These are phyloP conservation scores for Pseudomonodictys pantanalensis DNA, from an alignment of 495 filamentous ascomycete genomes.

Conservation along the genomic window DNA sequence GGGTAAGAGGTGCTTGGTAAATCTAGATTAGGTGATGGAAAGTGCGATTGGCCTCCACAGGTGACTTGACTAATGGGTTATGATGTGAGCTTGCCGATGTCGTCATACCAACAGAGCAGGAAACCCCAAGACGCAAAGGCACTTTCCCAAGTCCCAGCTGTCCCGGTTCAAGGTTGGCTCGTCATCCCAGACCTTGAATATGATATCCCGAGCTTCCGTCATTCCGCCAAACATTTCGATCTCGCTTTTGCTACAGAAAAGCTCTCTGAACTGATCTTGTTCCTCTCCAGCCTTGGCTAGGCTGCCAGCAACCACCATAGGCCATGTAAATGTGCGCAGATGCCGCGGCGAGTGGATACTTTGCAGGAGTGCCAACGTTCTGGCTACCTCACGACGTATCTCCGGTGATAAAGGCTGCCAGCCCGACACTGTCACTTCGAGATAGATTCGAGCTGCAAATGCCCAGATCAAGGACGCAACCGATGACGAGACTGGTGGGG, in stretches of 20 bases:
- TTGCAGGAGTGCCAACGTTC: not conserved
- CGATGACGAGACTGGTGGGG: not conserved
- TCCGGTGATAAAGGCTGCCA: slow-evolving; percentile 1
- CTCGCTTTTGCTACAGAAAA: not conserved
- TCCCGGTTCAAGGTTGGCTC: not conserved
- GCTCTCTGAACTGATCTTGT: not conserved
- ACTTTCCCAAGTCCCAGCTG: slow-evolving; percentile 10
- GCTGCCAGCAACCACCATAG: slow-evolving; percentile 7
- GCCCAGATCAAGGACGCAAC: slow-evolving; percentile 9
- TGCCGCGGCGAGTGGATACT: not conserved
- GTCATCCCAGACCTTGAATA: slow-evolving; percentile 1
- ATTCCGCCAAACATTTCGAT: not conserved
- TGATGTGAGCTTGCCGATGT: not conserved
- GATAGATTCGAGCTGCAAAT: slow-evolving; percentile 7
- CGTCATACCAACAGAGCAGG: not conserved
- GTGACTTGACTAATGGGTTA: not conserved
- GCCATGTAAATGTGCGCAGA: slow-evolving; percentile 9
- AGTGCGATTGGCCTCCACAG: not conserved
- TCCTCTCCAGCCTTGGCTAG: slow-evolving; percentile 6
- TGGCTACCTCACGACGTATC: not conserved
- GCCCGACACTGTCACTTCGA: slow-evolving; percentile 1
- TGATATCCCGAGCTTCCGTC: not conserved
- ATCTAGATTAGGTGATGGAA: not conserved
- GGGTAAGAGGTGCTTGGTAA: not conserved
- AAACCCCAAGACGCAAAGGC: slow-evolving; percentile 8